A percentile compares a stretch with the other conserved stretches of the same genome.
These are phyloP conservation scores for Xylariaceae sp. DNA, from an alignment of 2,329 filamentous ascomycete species.

Conservation along the genomic window DNA sequence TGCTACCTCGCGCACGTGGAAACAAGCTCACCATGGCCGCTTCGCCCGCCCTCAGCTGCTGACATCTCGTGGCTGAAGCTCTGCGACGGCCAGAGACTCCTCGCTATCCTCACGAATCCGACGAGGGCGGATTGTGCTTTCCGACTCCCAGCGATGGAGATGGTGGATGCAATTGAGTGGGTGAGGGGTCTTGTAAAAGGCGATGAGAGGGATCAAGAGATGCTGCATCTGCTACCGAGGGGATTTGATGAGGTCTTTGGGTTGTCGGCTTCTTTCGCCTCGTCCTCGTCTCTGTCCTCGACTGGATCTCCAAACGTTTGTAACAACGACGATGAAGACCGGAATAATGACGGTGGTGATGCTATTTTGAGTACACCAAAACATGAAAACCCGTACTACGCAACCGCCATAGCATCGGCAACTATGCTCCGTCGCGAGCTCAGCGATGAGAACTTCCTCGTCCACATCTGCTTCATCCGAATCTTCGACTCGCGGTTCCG, in stretches of 20 bases:
- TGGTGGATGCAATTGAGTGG: constrained; percentile 37
- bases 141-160: constrained; percentile 46
- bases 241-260: background rate
- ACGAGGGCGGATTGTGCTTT: constrained; percentile 56
- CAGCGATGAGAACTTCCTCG: constrained; percentile 45
- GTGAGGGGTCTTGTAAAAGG: background rate
- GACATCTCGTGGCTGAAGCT: constrained; percentile 67
- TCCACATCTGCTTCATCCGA: constrained; percentile 55
- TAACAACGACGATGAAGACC: no score
- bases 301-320: background rate
- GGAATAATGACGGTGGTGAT: no score
- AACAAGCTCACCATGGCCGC: constrained; percentile 54
- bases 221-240: background rate
- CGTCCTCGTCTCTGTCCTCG: background rate
- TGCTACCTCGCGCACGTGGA: constrained; percentile 6
- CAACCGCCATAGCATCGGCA: background rate
- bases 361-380: background rate
- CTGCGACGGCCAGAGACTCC: constrained; percentile 59
- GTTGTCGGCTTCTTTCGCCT: background rate
- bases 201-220: background rate
- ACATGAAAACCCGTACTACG: constrained; percentile 1
- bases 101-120: constrained; percentile 60
- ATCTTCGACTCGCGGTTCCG: constrained; percentile 53
- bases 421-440: constrained; percentile 4
- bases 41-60: constrained; percentile 49